Base-by-base conservation (phyloP, 2,329 filamentous ascomycete species). In the Epichloe coenophiala region DNA sequence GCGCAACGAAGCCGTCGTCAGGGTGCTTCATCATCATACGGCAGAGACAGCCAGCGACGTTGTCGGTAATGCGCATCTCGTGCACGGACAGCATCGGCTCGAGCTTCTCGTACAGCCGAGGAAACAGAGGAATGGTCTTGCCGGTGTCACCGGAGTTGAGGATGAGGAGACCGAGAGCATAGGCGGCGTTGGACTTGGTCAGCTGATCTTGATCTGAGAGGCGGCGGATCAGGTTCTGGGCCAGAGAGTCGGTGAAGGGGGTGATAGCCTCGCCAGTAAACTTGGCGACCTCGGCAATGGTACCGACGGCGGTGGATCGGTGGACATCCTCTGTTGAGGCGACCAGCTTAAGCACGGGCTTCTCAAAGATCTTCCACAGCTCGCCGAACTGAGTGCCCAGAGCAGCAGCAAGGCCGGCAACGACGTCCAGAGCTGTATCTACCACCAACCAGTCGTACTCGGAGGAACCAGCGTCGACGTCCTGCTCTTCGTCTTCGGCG, bases 361-460 rank as follows among this genome's bases (percentile, higher is more conserved):
- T 91, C 74, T 95, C 87, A 58, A 96, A 95, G 60, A 95, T 83
- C 75, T 95, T 94, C 88, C 89, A 97, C 55, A 96, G 75, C 72
- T 95, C 85, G 51, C 77, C 77, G 61, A 96, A 97, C 58, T 83
- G 81, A 21, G 77, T 67, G 39, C 93, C 93, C 13, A 97, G 81
- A 35, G 88, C 88, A 45, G 81, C 80, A 19, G 90, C 83, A 40
- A 97, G 78, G 38, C 87, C 88, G 48, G 88, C 88, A 47, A 96
- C 76, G 45, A 95, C 88, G 57, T 97, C 93, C 50, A 97, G 79
- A 37, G 88, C 90, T 9, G 89, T 95, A 71, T 98, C 93, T 50
- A 97, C 85, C 48, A 95, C 84, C 17, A 96, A 80, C 93, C 93
- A 97, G 73, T 97, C 93, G 62, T 95, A 95, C 71, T 98, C 93